Evolutionary conservation across 2,329 filamentous ascomycete species (phyloP), one percentile per base, ranked within the genome.

Genomic region (Annulohypoxylon truncatum): DNA sequence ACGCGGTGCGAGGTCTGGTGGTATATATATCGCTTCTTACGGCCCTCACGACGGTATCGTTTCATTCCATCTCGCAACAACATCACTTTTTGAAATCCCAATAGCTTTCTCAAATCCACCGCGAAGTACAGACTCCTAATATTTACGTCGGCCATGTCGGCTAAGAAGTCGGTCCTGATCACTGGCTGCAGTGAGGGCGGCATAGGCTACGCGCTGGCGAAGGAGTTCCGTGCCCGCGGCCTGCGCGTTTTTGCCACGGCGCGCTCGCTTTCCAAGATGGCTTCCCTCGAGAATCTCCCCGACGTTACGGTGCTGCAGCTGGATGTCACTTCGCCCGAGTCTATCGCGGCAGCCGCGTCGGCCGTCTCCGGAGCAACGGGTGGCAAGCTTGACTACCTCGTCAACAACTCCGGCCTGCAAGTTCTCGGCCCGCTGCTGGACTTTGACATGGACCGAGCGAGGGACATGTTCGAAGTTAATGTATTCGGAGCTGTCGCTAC

Each of bases 131-230:
- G 8, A 46, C 1, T 13, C 20, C 10, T 9, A 26, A 3, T 9
- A 9, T n/a, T 18, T 20, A 28, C 12, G 20, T 31, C 28, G 24
- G 28, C 20, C n/a, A 48, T 33, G 22, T 26, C 15, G 20, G 12
- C 42, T 10, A 57, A 57, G 9, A 40, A 38, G n/a, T 72, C 70
- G 5, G 75, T 77, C 20, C 75, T 82, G 12, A 79, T 82, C 33
- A 81, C 79, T 12, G 79, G 79, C 31, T 81, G 79, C 67, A 75
- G 75, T 59, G 67, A 66, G 7, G 79, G 79, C 15, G 79, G 81
- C 1, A 76, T 82, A 20, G 80, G 80, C 24, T 70, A 75, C 18
- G 76, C 79, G 2, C 71, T 82, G 1, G 80, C 72, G 5, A 66
- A 74, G 22, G 71, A 66, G 5, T 81, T 82, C 59, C 77, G 78